These are phyloP conservation scores for Corymbia maculata DNA, from an alignment of 345 rosid genomes.

Conservation along the genomic window DNA sequence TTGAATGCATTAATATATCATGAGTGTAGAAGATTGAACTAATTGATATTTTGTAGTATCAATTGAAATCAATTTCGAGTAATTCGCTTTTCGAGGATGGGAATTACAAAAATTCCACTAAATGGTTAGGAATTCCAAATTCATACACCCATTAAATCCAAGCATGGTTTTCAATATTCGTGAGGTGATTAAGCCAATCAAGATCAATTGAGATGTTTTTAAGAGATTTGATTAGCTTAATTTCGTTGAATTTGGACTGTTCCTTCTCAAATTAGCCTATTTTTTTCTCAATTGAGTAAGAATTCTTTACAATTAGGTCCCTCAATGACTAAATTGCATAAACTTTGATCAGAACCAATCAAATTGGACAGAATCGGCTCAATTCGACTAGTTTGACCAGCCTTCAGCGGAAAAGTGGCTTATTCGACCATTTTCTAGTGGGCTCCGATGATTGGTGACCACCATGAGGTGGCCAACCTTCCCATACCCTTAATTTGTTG, in stretches of 20 bases:
- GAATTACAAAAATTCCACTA: not conserved
- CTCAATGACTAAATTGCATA: not conserved
- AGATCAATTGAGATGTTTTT: not conserved
- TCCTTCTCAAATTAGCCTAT: not conserved
- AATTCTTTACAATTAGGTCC: not conserved
- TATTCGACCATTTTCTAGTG: too few relatives aligned
- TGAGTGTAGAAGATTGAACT: not conserved
- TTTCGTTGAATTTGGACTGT: not conserved
- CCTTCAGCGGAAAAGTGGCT: not conserved
- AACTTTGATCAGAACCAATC: too few relatives aligned
- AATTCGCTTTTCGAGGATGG: not conserved
- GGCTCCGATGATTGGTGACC: rapidly evolving
- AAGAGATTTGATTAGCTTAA: not conserved
- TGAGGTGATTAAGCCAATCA: not conserved
- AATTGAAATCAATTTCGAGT: not conserved
- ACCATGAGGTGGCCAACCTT: rapidly evolving
- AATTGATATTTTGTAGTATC: too few relatives aligned
- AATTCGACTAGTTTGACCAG: too few relatives aligned
- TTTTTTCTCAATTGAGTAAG: too few relatives aligned
- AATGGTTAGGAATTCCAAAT: not conserved
- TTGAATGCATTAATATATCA: not conserved
- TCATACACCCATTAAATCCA: not conserved
- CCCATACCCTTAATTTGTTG: rapidly evolving
- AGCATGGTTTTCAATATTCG: not conserved
- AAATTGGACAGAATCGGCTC: too few relatives aligned